Evolutionary conservation across 1,139 yeast species (phyloP), one percentile per base, ranked within the genome.

Genomic region (Kluyveromyces sp.): DNA sequence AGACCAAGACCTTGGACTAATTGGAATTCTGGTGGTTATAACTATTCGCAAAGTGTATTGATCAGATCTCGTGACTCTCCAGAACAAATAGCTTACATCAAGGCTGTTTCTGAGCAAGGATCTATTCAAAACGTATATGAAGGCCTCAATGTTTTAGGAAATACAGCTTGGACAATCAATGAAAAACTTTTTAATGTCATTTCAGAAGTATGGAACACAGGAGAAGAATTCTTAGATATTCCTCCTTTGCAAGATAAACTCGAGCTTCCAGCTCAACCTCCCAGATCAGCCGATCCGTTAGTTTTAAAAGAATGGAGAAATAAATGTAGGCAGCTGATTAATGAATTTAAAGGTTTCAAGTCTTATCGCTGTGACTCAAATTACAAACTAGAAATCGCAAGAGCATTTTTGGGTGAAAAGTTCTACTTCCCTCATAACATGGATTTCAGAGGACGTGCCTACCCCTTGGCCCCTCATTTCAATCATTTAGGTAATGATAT

Each of bases 371-470:
- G 98, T 69, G 97, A 90, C 64, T 75, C 87, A 53, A 92, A 92
- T 64, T 92, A 94, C 65, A 90, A 88, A 63, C 70, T 92, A 46
- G 98, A 92, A 65, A 89, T 92, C 63, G 97, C 98, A 0, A 77
- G 98, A 55, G 97, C 96, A 0, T 88, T 83, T 57, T 70, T 83
- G 37, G 94, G 94, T 26, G 98, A 92, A 65, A 83, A 86, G 60
- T 80, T 92, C 60, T 90, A 80, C 64, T 87, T 90, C 70, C 97
- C 98, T 4, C 97, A 92, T 64, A 89, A 89, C 58, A 72, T 92
- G 46, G 98, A 92, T 65, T 90, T 90, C 63, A 76, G 98, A 65
- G 98, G 98, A 4, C 80, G 98, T 59, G 96, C 97, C 0, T 92
- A 92, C 61, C 97, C 98, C 4, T 69, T 92, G 41, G 83, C 96